Conservation (phyloP, 2,329 filamentous ascomycete genomes). For the Pochonia chlamydosporia region DNA sequence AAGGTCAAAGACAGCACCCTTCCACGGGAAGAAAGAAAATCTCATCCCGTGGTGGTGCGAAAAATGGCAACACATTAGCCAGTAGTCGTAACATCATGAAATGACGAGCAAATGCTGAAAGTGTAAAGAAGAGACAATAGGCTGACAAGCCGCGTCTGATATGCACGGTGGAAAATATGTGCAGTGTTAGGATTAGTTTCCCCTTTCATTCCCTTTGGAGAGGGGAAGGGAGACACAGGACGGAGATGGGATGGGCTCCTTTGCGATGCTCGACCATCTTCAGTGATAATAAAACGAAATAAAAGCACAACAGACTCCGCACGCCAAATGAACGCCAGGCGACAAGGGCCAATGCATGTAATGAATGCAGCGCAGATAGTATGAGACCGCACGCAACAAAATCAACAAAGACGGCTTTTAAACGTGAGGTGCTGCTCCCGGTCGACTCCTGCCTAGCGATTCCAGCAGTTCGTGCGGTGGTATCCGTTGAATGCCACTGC, state of each 20-base stretch:
- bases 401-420: slow-evolving; percentile 22
- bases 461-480: slow-evolving; percentile 56
- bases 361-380: slow-evolving; percentile 18
- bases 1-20: slow-evolving; percentile 10
- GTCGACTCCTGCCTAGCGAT: slow-evolving; percentile 41
- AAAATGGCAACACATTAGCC: slow-evolving; percentile 26
- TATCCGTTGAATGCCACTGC: slow-evolving; percentile 52
- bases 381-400: too few relatives aligned
- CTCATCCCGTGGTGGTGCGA: not conserved
- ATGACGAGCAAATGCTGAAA: slow-evolving; percentile 14
- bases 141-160: not conserved
- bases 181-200: not conserved
- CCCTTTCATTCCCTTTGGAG: not conserved
- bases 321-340: slow-evolving; percentile 32
- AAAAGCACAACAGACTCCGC: not conserved
- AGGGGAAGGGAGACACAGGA: slow-evolving; percentile 4
- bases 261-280: not conserved
- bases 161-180: slow-evolving; percentile 1
- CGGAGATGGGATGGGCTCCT: slow-evolving; percentile 11
- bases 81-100: slow-evolving; percentile 28
- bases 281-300: slow-evolving; percentile 3
- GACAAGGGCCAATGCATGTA: slow-evolving; percentile 21
- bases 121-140: slow-evolving; percentile 12
- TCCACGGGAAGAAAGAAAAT: not conserved
- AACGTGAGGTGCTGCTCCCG: slow-evolving; percentile 43